Conservation (phyloP, 371 early-diverging fungal genomes). For the Dinochytrium kinnereticum region DNA sequence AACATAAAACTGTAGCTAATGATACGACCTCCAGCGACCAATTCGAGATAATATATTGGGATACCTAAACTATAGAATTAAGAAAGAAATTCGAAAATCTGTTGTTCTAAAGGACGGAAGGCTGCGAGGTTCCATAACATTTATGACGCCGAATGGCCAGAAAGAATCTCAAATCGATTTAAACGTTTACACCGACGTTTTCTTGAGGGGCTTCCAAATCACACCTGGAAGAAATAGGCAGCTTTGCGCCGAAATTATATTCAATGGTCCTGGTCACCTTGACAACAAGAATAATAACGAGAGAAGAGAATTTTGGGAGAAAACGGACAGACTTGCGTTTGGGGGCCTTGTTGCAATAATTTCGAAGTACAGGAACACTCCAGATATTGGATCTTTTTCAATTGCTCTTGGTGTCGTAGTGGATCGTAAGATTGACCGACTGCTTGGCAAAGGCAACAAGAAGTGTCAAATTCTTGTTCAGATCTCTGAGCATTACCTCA, state of each 20-base stretch:
- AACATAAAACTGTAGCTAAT: slow-evolving; percentile 33
- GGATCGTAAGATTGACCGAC: slow-evolving; percentile 58
- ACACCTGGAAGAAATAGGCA: background rate
- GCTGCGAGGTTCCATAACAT: background rate
- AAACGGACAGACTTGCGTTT: slow-evolving; percentile 34
- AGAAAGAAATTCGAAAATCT: too few relatives aligned
- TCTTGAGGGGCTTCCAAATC: slow-evolving; percentile 14
- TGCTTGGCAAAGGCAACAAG: slow-evolving; percentile 27
- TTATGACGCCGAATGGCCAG: background rate
- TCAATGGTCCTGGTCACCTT: slow-evolving; percentile 4
- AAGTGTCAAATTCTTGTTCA: slow-evolving; percentile 14
- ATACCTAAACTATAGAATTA: slow-evolving; percentile 28
- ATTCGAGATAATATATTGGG: slow-evolving; percentile 32
- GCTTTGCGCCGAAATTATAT: slow-evolving; percentile 11
- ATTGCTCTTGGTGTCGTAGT: slow-evolving; percentile 64
- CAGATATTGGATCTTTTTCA: slow-evolving; percentile 41
- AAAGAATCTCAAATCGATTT: slow-evolving; percentile 16
- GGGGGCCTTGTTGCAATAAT: slow-evolving; percentile 62
- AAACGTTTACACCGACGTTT: slow-evolving; percentile 10
- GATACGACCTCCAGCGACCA: slow-evolving; percentile 29
- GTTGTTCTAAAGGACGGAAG: background rate
- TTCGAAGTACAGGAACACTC: slow-evolving; percentile 51
- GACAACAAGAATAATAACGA: background rate
- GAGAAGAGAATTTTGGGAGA: slow-evolving; percentile 23
- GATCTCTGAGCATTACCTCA: slow-evolving; percentile 20